Evolutionary conservation across 257 asterid species (phyloP).

Genomic region (Solanum neorickii): DNA sequence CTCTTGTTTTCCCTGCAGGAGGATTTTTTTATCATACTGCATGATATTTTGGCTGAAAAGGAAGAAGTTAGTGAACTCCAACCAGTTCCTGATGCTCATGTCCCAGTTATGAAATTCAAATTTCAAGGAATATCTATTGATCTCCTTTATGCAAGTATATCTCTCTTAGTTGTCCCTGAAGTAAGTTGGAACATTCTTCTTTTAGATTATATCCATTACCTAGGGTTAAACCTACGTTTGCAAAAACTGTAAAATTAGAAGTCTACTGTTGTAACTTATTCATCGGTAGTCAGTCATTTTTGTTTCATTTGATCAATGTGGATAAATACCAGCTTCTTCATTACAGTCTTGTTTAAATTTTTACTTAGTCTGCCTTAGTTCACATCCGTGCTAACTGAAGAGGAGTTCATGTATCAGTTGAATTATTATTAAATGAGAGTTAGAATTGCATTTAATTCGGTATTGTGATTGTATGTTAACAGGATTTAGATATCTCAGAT

Average conservation of each 20-base stretch:
- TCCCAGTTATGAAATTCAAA: conserved; percentile 29
- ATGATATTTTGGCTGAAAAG: conserved; percentile 22
- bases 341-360: neutral
- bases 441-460: neutral
- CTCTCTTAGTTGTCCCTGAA: conserved; percentile 29
- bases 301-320: neutral
- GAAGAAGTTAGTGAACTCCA: conserved; percentile 26
- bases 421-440: neutral
- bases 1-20: conserved; percentile 13
- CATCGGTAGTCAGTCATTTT: neutral
- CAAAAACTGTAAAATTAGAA: neutral
- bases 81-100: conserved; percentile 33
- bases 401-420: neutral
- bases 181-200: conserved; percentile 8
- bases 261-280: neutral
- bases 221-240: neutral
- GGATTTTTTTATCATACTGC: conserved; percentile 27
- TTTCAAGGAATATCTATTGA: conserved; percentile 23
- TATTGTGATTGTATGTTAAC: conserved; percentile 1
- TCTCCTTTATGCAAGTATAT: conserved; percentile 22
- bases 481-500: conserved; percentile 89
- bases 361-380: neutral
- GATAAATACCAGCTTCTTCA: neutral
- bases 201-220: neutral
- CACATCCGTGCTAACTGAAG: neutral